Percentiles rank a stretch among this genome's conserved stretches.
Evolutionary conservation across 2,329 filamentous ascomycete genomes (phyloP).

Genomic region (Aspergillus cejpii): DNA sequence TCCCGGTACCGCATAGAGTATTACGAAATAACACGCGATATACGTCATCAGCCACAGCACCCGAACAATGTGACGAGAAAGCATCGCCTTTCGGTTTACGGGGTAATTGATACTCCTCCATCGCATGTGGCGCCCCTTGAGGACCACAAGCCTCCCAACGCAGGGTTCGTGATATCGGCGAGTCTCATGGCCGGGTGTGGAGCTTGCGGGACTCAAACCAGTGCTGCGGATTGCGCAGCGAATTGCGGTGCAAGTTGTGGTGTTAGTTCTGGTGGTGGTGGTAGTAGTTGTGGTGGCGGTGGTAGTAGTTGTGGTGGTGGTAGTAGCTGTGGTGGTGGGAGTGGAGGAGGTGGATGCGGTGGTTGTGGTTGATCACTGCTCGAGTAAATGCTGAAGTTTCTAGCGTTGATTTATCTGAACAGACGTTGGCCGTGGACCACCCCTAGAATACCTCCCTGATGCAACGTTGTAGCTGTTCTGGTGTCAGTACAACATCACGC

Average conservation of each 20-base stretch:
- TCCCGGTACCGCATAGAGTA: rapidly evolving
- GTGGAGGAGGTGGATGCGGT: background rate
- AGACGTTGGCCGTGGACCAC: no score
- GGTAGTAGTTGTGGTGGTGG: no score
- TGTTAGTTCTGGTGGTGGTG: background rate
- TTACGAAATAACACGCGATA: background rate
- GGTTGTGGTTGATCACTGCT: constrained; percentile 15
- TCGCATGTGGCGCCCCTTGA: background rate
- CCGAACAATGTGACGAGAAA: background rate
- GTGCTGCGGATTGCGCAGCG: background rate
- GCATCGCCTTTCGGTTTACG: background rate
- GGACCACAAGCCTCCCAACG: background rate
- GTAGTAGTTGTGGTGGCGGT: constrained; percentile 13
- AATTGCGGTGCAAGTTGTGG: background rate
- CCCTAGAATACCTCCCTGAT: no score
- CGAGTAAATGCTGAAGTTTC: no score
- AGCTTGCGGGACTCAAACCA: background rate
- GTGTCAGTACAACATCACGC: no score
- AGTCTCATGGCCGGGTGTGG: background rate
- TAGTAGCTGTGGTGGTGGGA: background rate
- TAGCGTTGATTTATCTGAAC: no score
- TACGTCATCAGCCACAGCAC: background rate
- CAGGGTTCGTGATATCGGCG: background rate
- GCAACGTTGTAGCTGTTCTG: no score
- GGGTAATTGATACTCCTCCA: background rate